Evolutionary conservation across 495 filamentous ascomycete species (phyloP).

Genomic region (Talaromyces stipitatus): DNA sequence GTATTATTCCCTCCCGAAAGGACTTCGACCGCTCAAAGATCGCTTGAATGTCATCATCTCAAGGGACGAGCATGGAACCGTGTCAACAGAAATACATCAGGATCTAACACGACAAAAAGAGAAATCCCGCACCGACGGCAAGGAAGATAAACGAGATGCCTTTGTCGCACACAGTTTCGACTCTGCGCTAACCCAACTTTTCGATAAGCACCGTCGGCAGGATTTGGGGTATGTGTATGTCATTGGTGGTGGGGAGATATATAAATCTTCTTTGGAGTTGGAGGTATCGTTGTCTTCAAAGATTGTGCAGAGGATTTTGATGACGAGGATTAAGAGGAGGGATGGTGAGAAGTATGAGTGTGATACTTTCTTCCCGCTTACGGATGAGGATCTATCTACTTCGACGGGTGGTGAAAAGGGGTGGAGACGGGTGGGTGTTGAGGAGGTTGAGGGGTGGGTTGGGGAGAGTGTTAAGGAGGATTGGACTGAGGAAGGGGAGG

Average conservation of each 20-base stretch:
- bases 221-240: conserved; percentile 57
- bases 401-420: conserved; percentile 15
- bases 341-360: conserved; percentile 61
- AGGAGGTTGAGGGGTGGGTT: conserved; percentile 34
- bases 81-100: conserved; percentile 15
- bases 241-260: conserved; percentile 87
- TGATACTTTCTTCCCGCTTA: conserved; percentile 76
- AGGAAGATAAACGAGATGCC: conserved; percentile 16
- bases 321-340: conserved; percentile 31
- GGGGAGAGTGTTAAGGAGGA: conserved; percentile 31
- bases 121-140: conserved; percentile 9
- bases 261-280: conserved; percentile 54
- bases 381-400: conserved; percentile 20
- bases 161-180: conserved; percentile 42
- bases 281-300: background rate
- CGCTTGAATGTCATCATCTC: conserved; percentile 74
- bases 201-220: conserved; percentile 16
- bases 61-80: conserved; percentile 28
- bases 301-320: conserved; percentile 28
- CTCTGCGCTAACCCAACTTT: conserved; percentile 36
- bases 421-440: conserved; percentile 28
- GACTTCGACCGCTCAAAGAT: conserved; percentile 70
- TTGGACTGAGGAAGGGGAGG: conserved; percentile 35
- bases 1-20: conserved; percentile 74
- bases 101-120: conserved; percentile 16